Evolutionary conservation across 805 yeast genomes (phyloP), one percentile per base, ranked within the genome.

Genomic region (Kodamaea laetipori): DNA sequence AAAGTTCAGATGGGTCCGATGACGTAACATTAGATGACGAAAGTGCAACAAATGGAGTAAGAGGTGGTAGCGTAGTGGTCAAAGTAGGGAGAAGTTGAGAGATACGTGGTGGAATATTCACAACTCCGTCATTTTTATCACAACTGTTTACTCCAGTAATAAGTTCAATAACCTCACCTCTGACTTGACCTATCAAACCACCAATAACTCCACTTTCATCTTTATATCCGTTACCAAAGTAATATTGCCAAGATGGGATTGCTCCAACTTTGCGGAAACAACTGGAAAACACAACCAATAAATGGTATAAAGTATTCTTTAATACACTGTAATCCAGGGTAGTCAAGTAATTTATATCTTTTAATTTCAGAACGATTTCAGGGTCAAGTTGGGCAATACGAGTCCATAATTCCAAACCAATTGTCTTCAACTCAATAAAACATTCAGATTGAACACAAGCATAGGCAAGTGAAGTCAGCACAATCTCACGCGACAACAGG

Each of bases 361-460:
- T 60, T 39, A 37, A 64, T 33, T 43, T 61, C 19, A 24, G 21
- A 3, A 32, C 38, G 11, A 33, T 16, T 2, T 16, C 26, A 7
- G 52, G 48, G 25, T 51, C 52, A 36, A 47, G 13, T 1, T 9
- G n/a, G 27, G 67, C 44, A 25, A 57, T 33, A 15, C 50, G 49
- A 45, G 64, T 46, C 60, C 53, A 72, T 32, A 42, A 48, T 3
- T 17, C 44, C 23, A 45, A 50, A 35, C 52, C 63, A 52, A 30
- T 48, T 3, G 64, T 58, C 31, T 60, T 61, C 35, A 73, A 54
- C 4, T 49, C 52, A 2, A 60, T 53, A 43, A 73, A 73, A 3
- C 82, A 81, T 10, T 75, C 77, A 32, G 64, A 56, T 52, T 81
- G 82, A 44, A 81, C 63, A 35, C 82, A 71, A n/a, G 74, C 56